Conservation (phyloP, 495 filamentous ascomycete species). For the Paragyromitra xinjiangensis region DNA sequence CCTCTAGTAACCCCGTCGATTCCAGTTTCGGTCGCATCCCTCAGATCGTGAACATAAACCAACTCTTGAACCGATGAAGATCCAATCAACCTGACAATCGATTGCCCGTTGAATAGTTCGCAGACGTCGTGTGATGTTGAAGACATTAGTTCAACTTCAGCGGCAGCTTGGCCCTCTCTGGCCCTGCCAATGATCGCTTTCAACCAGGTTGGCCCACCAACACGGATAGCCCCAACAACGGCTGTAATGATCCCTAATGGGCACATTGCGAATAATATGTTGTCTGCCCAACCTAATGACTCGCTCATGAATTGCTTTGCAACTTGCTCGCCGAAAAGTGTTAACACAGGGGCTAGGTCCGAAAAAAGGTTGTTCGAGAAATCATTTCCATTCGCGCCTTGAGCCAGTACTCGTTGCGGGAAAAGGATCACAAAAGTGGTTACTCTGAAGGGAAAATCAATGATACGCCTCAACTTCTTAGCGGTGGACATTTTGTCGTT, state of each 20-base stretch:
- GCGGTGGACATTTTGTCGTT: background rate
- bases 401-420: background rate
- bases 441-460: background rate
- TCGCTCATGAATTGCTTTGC: conserved; percentile 64
- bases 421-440: background rate
- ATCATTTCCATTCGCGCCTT: background rate
- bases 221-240: conserved; percentile 61
- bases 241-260: conserved; percentile 62
- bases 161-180: conserved; percentile 38
- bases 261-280: conserved; percentile 65
- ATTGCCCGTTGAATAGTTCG: background rate
- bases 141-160: no score
- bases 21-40: no score
- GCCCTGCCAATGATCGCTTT: conserved; percentile 63
- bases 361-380: conserved; percentile 43
- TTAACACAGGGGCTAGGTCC: conserved; percentile 30
- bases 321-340: conserved; percentile 37
- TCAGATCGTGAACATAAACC: no score
- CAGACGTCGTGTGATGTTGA: background rate
- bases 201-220: conserved; percentile 64
- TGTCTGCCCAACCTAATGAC: conserved; percentile 62
- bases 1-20: background rate
- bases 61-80: no score
- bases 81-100: background rate
- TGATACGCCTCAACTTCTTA: background rate